phyloP scores from a whole-genome alignment of 2,329 filamentous ascomycete genomes.

The Apiospora sp. region DNA sequence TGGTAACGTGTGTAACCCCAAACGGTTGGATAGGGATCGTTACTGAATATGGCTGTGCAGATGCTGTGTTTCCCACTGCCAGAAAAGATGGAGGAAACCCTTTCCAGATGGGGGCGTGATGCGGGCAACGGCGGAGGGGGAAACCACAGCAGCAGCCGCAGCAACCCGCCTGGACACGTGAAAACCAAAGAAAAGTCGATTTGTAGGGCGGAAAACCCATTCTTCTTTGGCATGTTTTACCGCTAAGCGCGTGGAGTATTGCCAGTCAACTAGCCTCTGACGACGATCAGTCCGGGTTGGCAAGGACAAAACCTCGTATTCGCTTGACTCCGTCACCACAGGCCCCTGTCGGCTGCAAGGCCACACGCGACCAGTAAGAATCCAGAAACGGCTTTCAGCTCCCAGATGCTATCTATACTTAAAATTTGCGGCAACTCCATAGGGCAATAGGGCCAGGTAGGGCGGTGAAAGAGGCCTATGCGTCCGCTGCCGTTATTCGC shows the following conservation, averaged over 20 bases:
- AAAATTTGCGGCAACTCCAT: not conserved
- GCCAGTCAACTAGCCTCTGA: constrained; percentile 11
- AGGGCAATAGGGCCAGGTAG: constrained; percentile 5
- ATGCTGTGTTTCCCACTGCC: constrained; percentile 8
- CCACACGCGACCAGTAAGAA: not conserved
- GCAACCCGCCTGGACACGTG: not conserved
- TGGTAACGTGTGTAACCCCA: not conserved
- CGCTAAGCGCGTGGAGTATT: constrained; percentile 16
- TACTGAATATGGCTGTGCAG: not conserved
- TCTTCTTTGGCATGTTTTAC: constrained; percentile 13
- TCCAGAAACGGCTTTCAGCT: not conserved
- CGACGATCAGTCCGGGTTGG: constrained; percentile 2
- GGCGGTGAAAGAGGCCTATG: constrained; percentile 18
- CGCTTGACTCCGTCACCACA: constrained; percentile 15
- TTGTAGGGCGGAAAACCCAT: not conserved
- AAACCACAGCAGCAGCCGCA: too few relatives aligned
- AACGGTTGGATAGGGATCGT: not conserved
- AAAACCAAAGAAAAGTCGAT: not conserved
- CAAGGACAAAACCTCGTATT: constrained; percentile 20
- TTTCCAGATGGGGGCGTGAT: not conserved
- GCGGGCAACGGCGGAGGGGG: not conserved
- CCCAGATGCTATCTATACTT: not conserved
- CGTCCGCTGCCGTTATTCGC: not conserved
- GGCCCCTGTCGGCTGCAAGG: constrained; percentile 4
- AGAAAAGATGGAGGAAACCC: not conserved